Evolutionary conservation across 345 rosid species (phyloP), one percentile per base, ranked within the genome.

Genomic region (Carallia brachiata): DNA sequence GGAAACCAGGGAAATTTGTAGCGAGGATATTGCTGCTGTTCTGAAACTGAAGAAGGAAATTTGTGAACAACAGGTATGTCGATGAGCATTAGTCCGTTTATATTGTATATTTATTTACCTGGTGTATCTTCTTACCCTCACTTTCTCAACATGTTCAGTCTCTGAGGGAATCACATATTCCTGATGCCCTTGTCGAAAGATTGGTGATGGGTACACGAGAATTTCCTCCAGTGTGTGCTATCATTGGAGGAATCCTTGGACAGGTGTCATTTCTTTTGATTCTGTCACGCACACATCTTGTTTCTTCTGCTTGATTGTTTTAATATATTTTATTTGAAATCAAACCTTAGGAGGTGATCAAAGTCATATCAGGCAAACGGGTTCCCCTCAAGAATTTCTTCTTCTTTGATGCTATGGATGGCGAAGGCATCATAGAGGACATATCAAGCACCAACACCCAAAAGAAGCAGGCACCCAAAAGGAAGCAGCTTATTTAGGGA

Each of bases 141-240:
- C 34, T 63, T 7, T 65, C 44, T 63, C 62, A 8, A 60, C 58
- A 6, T 3, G 62, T 55, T 65, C 90, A 90, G 99, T 81, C 81
- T 10, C 58, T 90, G 32, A 78, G 73, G 65, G 91, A 89, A 79
- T 80, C 89, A 70, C 87, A 72, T 62, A 55, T 92, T 69, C 93
- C 88, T 6, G 80, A 89, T 75, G 50, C 75, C 65, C 83, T 90
- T 39, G 81, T 95, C 39, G 96, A 88, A 76, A 90, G 97, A 73
- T 80, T 94, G 76, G 76, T 89, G 60, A 61, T 27, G 5, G 80
- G 79, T 63, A 68, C 70, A 30, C 70, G 61, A 40, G 97, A 92
- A 78, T 95, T 85, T 72, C 94, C 96, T 74, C 91, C 97, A 2
- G 93, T 86, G 44, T 95, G 99, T 84, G 97, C 97, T 57, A 84